Base-by-base conservation (phyloP, 768 basidiomycete genomes). In the Lepiota subincarnata region DNA sequence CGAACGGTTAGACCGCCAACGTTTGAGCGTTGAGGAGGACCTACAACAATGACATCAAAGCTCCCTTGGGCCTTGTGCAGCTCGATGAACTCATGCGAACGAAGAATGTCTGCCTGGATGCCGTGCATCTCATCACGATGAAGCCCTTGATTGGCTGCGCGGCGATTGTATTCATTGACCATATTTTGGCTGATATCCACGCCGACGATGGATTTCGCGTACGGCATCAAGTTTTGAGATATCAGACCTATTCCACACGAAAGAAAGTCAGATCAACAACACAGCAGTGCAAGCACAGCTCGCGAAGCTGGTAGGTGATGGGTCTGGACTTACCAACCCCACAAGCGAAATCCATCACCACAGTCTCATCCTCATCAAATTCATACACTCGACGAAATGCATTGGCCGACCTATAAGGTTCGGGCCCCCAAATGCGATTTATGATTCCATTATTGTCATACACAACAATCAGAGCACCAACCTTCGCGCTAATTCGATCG, bases 171-270 rank as follows among this genome's bases (percentile, higher is more conserved):
- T 13, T 72, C 66, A 50, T 88, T 82, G 7, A 91, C 84, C 73
- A 83, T 79, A 1, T 68, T 77, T 57, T 83, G 81, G 67, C 83
- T 89, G 62, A 90, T 86, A 62, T 92, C 90, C 13, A 87, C 81
- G 8, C 88, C 89, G 13, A 89, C 67, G 56, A 91, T 77, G 26
- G 72, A 72, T 62, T 81, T 85, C 42, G 78, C 77, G 58, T 86
- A 70, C 1, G 81, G 73, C 0, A 80, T 81, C 19, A 91, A 73
- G 39, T 78, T 75, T 57, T 80, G 75, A 1, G 88, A 84, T 13
- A 89, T 65, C 18, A 82, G 65, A 13, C 89, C 89, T 90, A 37
- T 16, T 22, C 24, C 24, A 48, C 20, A 40, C 13, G 43, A 22
- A 13, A 10, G 14, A 8, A 22, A n/a, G 14, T 2, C 24, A 18